Evolutionary conservation across 805 yeast genomes (phyloP).

Genomic region (Saccharomycopsis olivae): DNA sequence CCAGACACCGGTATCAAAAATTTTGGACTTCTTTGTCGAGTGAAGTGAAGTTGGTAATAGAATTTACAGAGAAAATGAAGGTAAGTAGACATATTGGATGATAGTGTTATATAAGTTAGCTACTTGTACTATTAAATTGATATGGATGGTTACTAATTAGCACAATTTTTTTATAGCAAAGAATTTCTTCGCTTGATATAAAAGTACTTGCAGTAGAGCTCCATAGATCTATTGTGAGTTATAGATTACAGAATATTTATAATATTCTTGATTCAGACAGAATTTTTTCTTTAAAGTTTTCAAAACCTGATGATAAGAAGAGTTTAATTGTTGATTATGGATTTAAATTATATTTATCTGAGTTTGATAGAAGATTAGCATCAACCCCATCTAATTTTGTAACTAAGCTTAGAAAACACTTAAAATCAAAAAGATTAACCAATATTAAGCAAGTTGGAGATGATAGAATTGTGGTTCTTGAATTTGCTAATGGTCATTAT

Average conservation of each 20-base stretch:
- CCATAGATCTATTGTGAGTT: constrained; percentile 42
- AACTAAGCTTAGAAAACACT: constrained; percentile 73
- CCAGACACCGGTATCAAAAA: too few relatives aligned
- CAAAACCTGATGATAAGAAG: constrained; percentile 72
- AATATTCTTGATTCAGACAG: constrained; percentile 62
- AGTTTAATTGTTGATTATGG: constrained; percentile 80
- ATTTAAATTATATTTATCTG: constrained; percentile 65
- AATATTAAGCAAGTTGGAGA: constrained; percentile 62
- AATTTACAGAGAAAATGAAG: too few relatives aligned
- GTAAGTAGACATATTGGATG: too few relatives aligned
- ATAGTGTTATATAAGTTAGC: too few relatives aligned
- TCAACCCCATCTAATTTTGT: constrained; percentile 81
- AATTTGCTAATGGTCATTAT: constrained; percentile 73
- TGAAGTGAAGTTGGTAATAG: too few relatives aligned
- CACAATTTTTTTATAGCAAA: constrained; percentile 53
- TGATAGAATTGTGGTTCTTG: constrained; percentile 75
- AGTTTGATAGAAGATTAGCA: constrained; percentile 70
- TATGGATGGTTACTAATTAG: too few relatives aligned
- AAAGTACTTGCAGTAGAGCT: constrained; percentile 63
- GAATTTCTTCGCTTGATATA: constrained; percentile 77
- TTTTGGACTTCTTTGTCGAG: too few relatives aligned
- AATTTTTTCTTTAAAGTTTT: constrained; percentile 70
- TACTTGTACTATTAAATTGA: too few relatives aligned
- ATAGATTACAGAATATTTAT: constrained; percentile 76
- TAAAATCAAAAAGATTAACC: constrained; percentile 70